Conservation (phyloP, 192 early-diverging fungal genomes). For the Podila minutissima region DNA sequence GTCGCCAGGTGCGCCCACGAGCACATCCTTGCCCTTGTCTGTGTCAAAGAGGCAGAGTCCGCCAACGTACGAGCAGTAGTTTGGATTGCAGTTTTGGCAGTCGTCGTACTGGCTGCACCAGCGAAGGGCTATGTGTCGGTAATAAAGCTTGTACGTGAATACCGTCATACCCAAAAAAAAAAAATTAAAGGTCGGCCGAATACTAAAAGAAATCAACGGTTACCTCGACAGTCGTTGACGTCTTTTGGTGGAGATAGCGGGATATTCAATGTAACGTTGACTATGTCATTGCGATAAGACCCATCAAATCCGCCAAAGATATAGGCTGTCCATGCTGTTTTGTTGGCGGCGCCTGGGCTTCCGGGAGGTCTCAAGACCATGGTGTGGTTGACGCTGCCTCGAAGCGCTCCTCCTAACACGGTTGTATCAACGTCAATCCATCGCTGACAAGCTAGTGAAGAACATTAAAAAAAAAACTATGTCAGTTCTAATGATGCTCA, state of each 20-base stretch:
- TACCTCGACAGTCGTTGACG: constrained; percentile 48
- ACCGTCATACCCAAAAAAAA: not conserved
- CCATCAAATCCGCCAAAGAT: constrained; percentile 50
- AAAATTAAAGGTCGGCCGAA: not conserved
- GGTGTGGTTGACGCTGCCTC: constrained; percentile 36
- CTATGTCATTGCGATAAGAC: constrained; percentile 10
- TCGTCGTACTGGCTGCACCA: constrained; percentile 52
- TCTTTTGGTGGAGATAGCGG: not conserved
- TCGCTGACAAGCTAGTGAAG: constrained; percentile 28
- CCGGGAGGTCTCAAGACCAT: constrained; percentile 46
- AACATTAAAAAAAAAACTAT: not conserved
- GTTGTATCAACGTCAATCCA: constrained; percentile 17
- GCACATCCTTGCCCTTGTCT: constrained; percentile 35
- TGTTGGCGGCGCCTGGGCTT: constrained; percentile 31
- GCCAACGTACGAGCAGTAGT: constrained; percentile 45
- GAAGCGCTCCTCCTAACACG: not conserved
- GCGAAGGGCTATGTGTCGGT: constrained; percentile 22
- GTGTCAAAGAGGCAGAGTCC: constrained; percentile 53
- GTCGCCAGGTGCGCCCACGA: constrained; percentile 18
- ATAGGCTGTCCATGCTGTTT: constrained; percentile 35
- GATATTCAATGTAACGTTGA: constrained; percentile 19
- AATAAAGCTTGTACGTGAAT: not conserved
- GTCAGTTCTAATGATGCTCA: not conserved
- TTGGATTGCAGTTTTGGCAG: constrained; percentile 36
- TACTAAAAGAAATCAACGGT: not conserved